Evolutionary conservation across 176 grass and related monocot genomes (phyloP).

Genomic region (Secale cereale): DNA sequence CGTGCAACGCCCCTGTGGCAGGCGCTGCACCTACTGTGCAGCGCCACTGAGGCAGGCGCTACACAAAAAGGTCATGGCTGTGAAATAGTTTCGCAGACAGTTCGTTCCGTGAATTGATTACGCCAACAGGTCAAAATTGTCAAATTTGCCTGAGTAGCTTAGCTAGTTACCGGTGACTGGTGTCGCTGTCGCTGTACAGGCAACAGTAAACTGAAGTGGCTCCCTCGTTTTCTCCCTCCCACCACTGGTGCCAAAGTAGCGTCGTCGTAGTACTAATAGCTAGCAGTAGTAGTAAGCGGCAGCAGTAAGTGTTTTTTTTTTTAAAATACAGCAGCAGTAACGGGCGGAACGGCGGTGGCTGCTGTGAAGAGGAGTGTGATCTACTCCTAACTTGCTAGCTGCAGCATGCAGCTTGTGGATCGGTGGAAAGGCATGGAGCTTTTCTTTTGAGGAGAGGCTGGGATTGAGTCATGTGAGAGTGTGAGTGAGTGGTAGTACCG

Average conservation of each 20-base stretch:
- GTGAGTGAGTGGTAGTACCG: background rate
- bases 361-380: background rate
- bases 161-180: background rate
- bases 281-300: background rate
- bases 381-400: background rate
- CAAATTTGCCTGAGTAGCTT: too few relatives aligned
- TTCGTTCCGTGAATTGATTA: too few relatives aligned
- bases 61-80: too few relatives aligned
- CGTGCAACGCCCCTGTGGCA: too few relatives aligned
- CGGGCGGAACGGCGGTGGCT: background rate
- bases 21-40: too few relatives aligned
- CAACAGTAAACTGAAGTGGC: background rate
- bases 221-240: background rate
- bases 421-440: background rate
- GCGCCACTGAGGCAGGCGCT: too few relatives aligned
- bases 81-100: too few relatives aligned
- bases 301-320: background rate
- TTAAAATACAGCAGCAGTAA: too few relatives aligned
- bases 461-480: background rate
- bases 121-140: too few relatives aligned
- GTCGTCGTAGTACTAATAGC: background rate
- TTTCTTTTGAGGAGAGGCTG: constrained; percentile 9
- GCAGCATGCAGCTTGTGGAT: background rate
- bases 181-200: background rate
- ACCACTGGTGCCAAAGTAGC: background rate